Evolutionary conservation across 352 stramenopile genomes (phyloP).

Genomic region (Globisporangium yorkense): DNA sequence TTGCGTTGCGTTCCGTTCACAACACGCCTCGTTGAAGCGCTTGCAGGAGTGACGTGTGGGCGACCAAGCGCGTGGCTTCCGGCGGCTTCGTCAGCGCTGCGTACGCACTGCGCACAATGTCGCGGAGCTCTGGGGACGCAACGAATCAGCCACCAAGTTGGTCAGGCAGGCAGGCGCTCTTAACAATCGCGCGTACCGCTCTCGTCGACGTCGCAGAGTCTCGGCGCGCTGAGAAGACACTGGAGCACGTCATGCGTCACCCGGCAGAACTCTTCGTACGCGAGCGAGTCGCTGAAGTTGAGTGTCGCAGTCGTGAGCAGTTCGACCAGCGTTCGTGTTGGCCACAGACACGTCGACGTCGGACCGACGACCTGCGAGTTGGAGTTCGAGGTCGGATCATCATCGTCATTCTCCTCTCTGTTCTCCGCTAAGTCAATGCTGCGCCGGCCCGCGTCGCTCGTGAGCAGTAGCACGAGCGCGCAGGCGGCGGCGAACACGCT

Average conservation of each 20-base stretch:
- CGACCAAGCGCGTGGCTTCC: no score
- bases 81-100: neutral
- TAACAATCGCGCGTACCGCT: neutral
- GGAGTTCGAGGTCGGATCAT: neutral
- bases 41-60: no score
- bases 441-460: neutral
- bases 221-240: slow-evolving; percentile 3
- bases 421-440: no score
- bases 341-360: slow-evolving; percentile 1
- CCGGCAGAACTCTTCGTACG: slow-evolving; percentile 1
- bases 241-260: slow-evolving; percentile 4
- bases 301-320: slow-evolving; percentile 1
- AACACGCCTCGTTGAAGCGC: no score
- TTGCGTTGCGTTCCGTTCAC: no score
- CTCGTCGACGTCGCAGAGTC: slow-evolving; percentile 6
- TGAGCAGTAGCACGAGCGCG: slow-evolving; percentile 18
- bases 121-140: neutral
- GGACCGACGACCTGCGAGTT: neutral
- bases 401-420: no score
- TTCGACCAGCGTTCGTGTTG: slow-evolving; percentile 7
- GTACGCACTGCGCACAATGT: neutral
- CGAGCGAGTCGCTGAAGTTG: neutral
- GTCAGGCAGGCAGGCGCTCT: no score
- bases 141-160: neutral
- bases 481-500: slow-evolving; percentile 18